These are phyloP conservation scores for Adansonia gregorii DNA, from an alignment of 441 rosid genomes.

Conservation along the genomic window DNA sequence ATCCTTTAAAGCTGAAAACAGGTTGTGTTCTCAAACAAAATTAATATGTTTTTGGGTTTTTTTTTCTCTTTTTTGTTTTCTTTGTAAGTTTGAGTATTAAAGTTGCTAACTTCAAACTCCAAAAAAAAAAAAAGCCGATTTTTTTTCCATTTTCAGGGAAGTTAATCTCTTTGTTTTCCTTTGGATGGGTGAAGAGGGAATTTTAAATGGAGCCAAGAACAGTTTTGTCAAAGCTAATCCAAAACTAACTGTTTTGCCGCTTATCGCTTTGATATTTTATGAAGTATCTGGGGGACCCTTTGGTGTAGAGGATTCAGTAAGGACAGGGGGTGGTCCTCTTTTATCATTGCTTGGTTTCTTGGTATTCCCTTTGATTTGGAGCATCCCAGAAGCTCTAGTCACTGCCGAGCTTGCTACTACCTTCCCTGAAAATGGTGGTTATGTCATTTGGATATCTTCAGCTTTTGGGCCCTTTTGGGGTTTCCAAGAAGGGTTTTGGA, in stretches of 20 bases:
- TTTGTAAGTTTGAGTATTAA: neutral
- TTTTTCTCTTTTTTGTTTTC: neutral
- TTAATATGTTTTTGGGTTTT: conserved; percentile 4
- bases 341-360: conserved; percentile 78
- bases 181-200: conserved; percentile 76
- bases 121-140: conserved; percentile 15
- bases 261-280: conserved; percentile 64
- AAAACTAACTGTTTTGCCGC: conserved; percentile 73
- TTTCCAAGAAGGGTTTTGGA: conserved; percentile 93
- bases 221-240: conserved; percentile 47
- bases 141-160: neutral
- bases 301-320: conserved; percentile 90
- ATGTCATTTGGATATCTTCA: conserved; percentile 88
- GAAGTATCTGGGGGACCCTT: conserved; percentile 81
- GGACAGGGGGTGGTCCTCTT: conserved; percentile 88
- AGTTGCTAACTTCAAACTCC: neutral
- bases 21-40: conserved; percentile 23
- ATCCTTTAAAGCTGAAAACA: neutral
- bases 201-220: conserved; percentile 40
- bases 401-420: conserved; percentile 97
- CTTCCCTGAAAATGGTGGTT: conserved; percentile 94
- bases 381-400: conserved; percentile 76
- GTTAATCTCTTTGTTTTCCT: conserved; percentile 14
- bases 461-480: conserved; percentile 98
- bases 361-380: conserved; percentile 64